Evolutionary conservation across 73 alveolate species (phyloP).

Genomic region (Symbiodinium natans): DNA sequence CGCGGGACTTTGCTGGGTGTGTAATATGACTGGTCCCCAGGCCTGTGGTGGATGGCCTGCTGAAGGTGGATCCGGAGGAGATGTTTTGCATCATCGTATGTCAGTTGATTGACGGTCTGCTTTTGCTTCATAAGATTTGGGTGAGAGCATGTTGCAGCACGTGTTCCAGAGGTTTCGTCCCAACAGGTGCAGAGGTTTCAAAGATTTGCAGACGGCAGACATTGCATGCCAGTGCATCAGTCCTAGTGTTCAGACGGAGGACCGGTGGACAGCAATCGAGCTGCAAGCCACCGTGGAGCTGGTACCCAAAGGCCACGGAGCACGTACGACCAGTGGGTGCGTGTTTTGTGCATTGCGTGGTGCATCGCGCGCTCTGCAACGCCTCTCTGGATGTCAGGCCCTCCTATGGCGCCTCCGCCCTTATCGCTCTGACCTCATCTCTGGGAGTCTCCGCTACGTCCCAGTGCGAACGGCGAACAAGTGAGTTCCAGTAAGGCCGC

Average conservation of each 20-base stretch:
- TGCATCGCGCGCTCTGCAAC: not conserved
- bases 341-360: not conserved
- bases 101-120: not conserved
- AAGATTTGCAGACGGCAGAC: too few relatives aligned
- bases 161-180: not conserved
- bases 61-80: slow-evolving; percentile 57
- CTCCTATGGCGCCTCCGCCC: not conserved
- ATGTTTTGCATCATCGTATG: not conserved
- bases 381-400: not conserved
- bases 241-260: not conserved
- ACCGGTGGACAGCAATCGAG: not conserved
- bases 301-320: not conserved
- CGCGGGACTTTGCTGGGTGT: too few relatives aligned
- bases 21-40: too few relatives aligned
- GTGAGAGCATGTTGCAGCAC: not conserved
- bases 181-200: not conserved
- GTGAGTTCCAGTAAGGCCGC: too few relatives aligned
- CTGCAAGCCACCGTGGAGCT: not conserved
- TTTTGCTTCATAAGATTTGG: not conserved
- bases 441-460: too few relatives aligned
- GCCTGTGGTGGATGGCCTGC: slow-evolving; percentile 38
- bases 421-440: not conserved
- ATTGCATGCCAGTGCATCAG: too few relatives aligned
- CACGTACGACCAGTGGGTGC: not conserved
- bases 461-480: too few relatives aligned